Evolutionary conservation across 73 alveolate genomes (phyloP), one percentile per base, ranked within the genome.

Genomic region (Breviolum minutum): DNA sequence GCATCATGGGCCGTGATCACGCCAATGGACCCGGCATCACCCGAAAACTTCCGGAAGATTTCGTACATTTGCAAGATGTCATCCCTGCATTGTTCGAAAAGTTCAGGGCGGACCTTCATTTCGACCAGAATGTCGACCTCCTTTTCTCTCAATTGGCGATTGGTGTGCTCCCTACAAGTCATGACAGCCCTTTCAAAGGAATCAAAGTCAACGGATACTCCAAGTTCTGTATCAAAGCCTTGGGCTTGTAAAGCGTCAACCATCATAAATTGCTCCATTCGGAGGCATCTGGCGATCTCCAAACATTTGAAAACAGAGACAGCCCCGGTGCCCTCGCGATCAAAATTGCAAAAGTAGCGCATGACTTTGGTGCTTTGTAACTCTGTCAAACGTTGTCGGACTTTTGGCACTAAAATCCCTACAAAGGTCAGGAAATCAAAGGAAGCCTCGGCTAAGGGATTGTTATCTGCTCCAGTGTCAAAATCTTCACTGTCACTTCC

Each of bases 291-390:
- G 17, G 97, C 87, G 27, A 91, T 91, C 88, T 91, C 97, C 87
- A 91, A 11, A 76, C 97, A 91, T 29, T 91, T 91, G 63, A 71
- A 71, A 32, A 91, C 97, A 8, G 97, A 91, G 8, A 91, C 81
- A 7, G 63, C 82, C n/a, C 97, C 97, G 26, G 97, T 71, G 69
- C 97, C 97, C 62, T 91, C 97, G 30, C 97, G 71, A 60, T 91
- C 97, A n/a, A 91, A 91, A 54, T 91, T 91, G 97, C 97, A 91
- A 82, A 91, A 91, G 60, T 91, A 91, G 8, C 97, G 87, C 97
- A 91, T 91, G 97, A 91, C 77, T 63, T 79, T 91, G 26, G 97
- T 91, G 84, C 97, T 91, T 32, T 91, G 97, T 40, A 91, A 32
- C 97, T 91, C 97, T 63, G 97, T 91, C 68, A 91, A 60, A 17